Base-by-base conservation (phyloP, 2,329 filamentous ascomycete genomes). In the Talaromyces amestolkiae region DNA sequence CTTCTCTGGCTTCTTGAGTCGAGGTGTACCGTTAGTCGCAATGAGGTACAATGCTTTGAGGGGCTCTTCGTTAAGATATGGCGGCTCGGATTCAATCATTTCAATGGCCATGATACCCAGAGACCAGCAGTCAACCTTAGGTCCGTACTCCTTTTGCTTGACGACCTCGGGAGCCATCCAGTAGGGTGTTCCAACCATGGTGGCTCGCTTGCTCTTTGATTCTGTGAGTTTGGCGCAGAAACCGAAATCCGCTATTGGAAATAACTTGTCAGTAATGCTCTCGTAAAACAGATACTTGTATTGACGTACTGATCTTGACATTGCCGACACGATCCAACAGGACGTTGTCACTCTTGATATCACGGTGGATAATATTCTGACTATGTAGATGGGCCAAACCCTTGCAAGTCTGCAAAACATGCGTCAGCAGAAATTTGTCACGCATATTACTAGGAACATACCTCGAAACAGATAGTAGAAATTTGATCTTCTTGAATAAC, bases 101-200 rank as follows among this genome's bases (percentile, higher is more conserved):
- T 99, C 95, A 74, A 99, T 98, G 27, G 95, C 94, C 95, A 98
- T 99, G 81, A 99, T 99, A 74, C 95, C 95, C 68, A 99, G 83
- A 35, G 93, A 97, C 95, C 95, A 99, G 75, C 98, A 97, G 76
- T 99, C 95, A 68, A 98, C 95, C 84, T 98, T 98, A 75, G 91
- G 91, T 45, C 94, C 95, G 74, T 99, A 99, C 79, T 97, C 94
- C 83, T 98, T 98, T 78, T 98, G 95, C 83, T 98, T 98, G 76
- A 99, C 95, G 53, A 99, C 95, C 79, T 99, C 95, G 43, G 95
- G 95, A 9, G 95, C 95, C 95, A 99, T 99, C 95, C 95, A 99
- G 84, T 98, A 99, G 17, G 95, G 95, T 39, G 95, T 99, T 69
- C 95, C 95, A 64, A 99, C 95, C 95, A 99, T 98, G 66, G 95